Percentiles rank a stretch among this genome's conserved stretches.
These are phyloP conservation scores for Kwoniella bestiolae DNA, from an alignment of 768 basidiomycete genomes.

Conservation along the genomic window DNA sequence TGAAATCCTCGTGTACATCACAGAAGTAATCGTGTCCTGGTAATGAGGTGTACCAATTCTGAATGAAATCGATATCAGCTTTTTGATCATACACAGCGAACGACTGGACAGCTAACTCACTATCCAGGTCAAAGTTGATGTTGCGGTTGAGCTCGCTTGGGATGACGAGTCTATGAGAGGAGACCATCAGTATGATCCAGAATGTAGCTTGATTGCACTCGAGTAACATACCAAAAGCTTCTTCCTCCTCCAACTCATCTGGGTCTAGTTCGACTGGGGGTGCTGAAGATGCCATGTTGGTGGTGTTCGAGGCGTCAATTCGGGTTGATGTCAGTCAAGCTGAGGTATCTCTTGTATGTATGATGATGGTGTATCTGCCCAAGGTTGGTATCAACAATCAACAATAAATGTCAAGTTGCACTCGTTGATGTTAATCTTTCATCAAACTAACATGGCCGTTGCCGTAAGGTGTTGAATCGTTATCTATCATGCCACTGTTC, in stretches of 20 bases:
- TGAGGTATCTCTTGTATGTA: neutral
- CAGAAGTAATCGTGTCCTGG: conserved; percentile 89
- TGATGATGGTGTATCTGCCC: neutral
- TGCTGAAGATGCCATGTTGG: conserved; percentile 14
- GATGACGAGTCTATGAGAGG: conserved; percentile 49
- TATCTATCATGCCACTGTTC: conserved; percentile 10
- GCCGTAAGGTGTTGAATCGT: conserved; percentile 7
- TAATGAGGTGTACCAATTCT: conserved; percentile 57
- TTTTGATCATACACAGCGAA: neutral
- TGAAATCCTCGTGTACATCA: conserved; percentile 97
- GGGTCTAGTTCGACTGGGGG: conserved; percentile 37
- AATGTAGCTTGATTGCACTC: neutral
- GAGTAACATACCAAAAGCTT: conserved; percentile 44
- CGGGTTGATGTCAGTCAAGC: neutral
- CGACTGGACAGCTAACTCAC: conserved; percentile 29
- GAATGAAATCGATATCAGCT: conserved; percentile 23
- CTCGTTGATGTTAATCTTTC: too few relatives aligned
- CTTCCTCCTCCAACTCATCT: conserved; percentile 36
- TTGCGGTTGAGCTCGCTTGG: conserved; percentile 53
- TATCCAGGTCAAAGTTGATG: conserved; percentile 57
- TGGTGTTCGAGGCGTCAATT: neutral
- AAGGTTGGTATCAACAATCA: neutral
- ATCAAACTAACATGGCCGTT: too few relatives aligned
- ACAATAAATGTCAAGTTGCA: neutral
- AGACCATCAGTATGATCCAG: neutral